These are phyloP conservation scores for Coemansia nantahalensis DNA, from an alignment of 192 early-diverging fungal species.

Conservation along the genomic window DNA sequence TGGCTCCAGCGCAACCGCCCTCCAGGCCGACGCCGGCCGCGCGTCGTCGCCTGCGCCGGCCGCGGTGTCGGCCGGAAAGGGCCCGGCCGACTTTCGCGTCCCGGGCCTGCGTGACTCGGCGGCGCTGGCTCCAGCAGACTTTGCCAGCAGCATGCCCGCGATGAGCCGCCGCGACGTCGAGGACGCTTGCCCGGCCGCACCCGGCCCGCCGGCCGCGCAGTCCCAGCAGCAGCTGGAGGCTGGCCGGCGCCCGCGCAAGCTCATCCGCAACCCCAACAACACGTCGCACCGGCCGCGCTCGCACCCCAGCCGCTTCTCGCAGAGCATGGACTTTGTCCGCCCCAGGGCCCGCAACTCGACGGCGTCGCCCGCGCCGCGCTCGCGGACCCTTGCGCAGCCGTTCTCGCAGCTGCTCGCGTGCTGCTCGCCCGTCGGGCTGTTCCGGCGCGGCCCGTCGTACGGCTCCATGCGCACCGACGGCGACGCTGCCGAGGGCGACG, in stretches of 20 bases:
- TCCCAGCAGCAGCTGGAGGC: constrained; percentile 5
- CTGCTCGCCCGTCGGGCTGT: constrained; percentile 49
- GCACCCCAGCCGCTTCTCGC: constrained; percentile 25
- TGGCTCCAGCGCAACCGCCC: constrained; percentile 43
- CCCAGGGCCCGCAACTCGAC: constrained; percentile 12
- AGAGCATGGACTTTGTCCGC: constrained; percentile 52
- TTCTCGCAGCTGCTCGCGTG: constrained; percentile 45
- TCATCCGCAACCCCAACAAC: constrained; percentile 48
- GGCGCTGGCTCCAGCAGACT: constrained; percentile 3
- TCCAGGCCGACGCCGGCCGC: constrained; percentile 25
- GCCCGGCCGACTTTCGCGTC: constrained; percentile 36
- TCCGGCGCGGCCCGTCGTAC: constrained; percentile 42
- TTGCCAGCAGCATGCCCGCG: constrained; percentile 22
- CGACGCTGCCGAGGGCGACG: not conserved
- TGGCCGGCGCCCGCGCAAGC: constrained; percentile 42
- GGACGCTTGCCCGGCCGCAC: constrained; percentile 11
- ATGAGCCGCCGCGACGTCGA: constrained; percentile 31
- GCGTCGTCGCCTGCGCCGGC: constrained; percentile 8
- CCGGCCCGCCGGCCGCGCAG: constrained; percentile 7
- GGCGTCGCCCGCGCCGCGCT: no score
- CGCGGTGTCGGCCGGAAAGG: constrained; percentile 18
- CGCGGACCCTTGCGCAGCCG: no score
- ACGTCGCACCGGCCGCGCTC: constrained; percentile 40
- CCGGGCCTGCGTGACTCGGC: constrained; percentile 19
- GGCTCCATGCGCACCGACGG: constrained; percentile 44